phyloP scores from a whole-genome alignment of 2,329 filamentous ascomycete species.

The Penicillium sp. region DNA sequence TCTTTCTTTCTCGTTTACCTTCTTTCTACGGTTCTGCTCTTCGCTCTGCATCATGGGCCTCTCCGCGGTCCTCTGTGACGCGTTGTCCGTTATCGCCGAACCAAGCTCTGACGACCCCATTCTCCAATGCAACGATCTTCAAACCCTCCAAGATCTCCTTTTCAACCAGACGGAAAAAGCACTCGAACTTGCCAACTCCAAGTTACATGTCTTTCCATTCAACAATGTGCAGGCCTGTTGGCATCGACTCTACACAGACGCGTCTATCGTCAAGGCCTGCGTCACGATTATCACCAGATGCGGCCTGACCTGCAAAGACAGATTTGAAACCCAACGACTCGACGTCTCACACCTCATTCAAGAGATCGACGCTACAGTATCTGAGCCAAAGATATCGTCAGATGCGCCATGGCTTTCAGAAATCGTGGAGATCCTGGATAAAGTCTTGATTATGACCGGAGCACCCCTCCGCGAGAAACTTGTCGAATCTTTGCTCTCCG shows the following conservation, averaged over 20 bases:
- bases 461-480: slow-evolving; percentile 56
- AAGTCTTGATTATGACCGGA: slow-evolving; percentile 72
- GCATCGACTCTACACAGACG: slow-evolving; percentile 59
- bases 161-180: slow-evolving; percentile 42
- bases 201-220: slow-evolving; percentile 57
- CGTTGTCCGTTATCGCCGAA: slow-evolving; percentile 30
- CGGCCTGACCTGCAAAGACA: slow-evolving; percentile 11
- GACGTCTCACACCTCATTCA: slow-evolving; percentile 15
- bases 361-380: slow-evolving; percentile 9
- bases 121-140: slow-evolving; percentile 32
- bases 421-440: slow-evolving; percentile 68
- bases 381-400: slow-evolving; percentile 20
- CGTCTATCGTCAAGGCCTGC: slow-evolving; percentile 51
- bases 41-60: slow-evolving; percentile 21
- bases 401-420: slow-evolving; percentile 51
- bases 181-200: slow-evolving; percentile 51
- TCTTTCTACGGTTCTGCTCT: not conserved
- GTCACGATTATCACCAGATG: slow-evolving; percentile 30
- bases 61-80: slow-evolving; percentile 20
- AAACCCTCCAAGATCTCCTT: slow-evolving; percentile 20
- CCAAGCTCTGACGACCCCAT: slow-evolving; percentile 38
- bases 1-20: not conserved
- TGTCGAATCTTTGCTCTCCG: slow-evolving; percentile 39
- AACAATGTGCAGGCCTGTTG: slow-evolving; percentile 57
- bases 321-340: slow-evolving; percentile 1